Conservation (phyloP, 306 rosid species). For the Quercus wislizeni region DNA sequence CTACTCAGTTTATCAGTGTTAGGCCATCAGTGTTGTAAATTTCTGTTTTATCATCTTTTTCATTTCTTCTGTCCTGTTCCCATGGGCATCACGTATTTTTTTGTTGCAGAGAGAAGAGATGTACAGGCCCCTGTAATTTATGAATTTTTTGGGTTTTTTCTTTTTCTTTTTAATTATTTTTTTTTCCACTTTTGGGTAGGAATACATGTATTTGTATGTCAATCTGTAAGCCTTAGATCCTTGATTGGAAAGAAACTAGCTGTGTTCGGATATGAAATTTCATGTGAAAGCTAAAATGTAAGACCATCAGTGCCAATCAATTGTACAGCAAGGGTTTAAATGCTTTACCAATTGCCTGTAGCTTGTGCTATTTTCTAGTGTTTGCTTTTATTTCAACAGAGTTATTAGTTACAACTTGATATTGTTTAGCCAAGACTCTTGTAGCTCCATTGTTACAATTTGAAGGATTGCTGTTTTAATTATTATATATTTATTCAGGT, state of each 20-base stretch:
- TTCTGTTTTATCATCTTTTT: constrained; percentile 40
- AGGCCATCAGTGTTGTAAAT: constrained; percentile 53
- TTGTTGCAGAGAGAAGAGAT: constrained; percentile 47
- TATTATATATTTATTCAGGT: no score
- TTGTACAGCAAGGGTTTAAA: neutral
- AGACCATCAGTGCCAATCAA: neutral
- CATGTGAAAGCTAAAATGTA: neutral
- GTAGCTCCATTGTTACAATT: no score
- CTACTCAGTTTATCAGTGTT: constrained; percentile 92
- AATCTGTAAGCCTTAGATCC: constrained; percentile 17
- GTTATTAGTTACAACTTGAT: no score
- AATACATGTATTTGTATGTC: constrained; percentile 44
- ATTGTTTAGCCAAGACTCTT: no score
- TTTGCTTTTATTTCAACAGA: neutral
- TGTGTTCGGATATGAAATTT: neutral
- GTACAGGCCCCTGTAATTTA: constrained; percentile 84
- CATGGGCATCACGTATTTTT: constrained; percentile 34
- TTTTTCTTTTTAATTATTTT: constrained; percentile 11
- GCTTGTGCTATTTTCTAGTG: neutral
- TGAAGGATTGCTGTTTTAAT: no score
- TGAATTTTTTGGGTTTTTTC: constrained; percentile 49
- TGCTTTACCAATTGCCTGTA: neutral
- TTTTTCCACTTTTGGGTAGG: constrained; percentile 22
- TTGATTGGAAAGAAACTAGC: neutral
- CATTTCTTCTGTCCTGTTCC: constrained; percentile 28